Evolutionary conservation across 139 green algal genomes (phyloP), one percentile per base, ranked within the genome.

Genomic region (Chlamydomonas schloesseri): DNA sequence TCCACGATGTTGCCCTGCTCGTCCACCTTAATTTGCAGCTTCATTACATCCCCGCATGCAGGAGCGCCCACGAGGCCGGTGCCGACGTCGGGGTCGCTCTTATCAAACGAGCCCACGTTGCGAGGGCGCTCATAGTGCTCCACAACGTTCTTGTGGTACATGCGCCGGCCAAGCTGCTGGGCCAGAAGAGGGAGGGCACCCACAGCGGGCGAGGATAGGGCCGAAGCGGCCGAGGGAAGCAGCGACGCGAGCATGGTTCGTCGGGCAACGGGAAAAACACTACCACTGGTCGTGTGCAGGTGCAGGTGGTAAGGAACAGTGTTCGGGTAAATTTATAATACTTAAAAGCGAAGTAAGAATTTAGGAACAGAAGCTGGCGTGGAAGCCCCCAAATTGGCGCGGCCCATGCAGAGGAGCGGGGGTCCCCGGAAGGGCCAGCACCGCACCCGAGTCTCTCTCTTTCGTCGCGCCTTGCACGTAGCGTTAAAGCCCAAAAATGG

Each of bases 31-130:
- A 99, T 99, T 89, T 99, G 98, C 75, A 99, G 94, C 94, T 99
- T 99, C 98, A 99, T 99, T 9, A 99, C 98, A 79, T 99, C 98
- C n/a, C 98, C 98, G 75, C 98, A 99, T 13, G 98, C 98, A 24
- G 96, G 96, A 0, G 96, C 96, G 31, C 96, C 96, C 1, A 98
- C 96, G 13, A 98, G 90, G 26, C 96, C 96, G 17, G 96, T 98
- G 53, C 94, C 95, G 0, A 99, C 98, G 86, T 97, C 95, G 29
- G 92, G 89, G 67, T 99, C 97, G 37, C 87, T 94, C 92, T 99
- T 99, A 88, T 98, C 93, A 78, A 99, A 98, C n/a, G 93, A 95
- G 33, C 98, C 98, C 17, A 99, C 97, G 84, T 99, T 99, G 67
- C 97, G 88, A 0, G 98, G 98, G 33, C 96, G 96, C 70, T 99